Conservation (phyloP, 2,329 filamentous ascomycete genomes). For the Sporothrix inflata region DNA sequence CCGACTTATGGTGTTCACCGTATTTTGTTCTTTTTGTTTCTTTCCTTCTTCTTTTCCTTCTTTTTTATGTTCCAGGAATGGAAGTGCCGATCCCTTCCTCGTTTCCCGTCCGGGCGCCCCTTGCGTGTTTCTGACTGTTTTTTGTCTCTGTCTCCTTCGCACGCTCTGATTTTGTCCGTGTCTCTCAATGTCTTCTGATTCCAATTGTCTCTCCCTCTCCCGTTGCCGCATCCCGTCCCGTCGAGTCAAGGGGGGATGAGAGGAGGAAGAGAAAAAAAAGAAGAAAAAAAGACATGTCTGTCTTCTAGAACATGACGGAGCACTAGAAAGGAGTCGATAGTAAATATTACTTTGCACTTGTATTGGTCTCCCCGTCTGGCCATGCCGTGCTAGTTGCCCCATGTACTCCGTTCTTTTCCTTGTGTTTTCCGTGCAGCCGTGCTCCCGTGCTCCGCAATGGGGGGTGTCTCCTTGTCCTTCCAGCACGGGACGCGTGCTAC, state of each 20-base stretch:
- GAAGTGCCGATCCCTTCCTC: slow-evolving; percentile 2
- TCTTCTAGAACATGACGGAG: slow-evolving; percentile 20
- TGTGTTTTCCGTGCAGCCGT: neutral
- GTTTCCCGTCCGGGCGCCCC: neutral
- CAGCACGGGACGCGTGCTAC: slow-evolving; percentile 1
- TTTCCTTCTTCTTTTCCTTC: neutral
- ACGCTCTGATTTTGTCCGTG: neutral
- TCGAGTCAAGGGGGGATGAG: neutral
- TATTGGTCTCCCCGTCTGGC: neutral
- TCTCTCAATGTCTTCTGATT: slow-evolving; percentile 5
- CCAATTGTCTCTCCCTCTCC: slow-evolving; percentile 2
- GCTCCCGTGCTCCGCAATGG: neutral
- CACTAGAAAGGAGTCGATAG: neutral
- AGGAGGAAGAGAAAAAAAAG: neutral
- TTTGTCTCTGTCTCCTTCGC: neutral
- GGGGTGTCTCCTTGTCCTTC: neutral
- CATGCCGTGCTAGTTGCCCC: neutral
- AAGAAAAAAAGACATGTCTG: neutral
- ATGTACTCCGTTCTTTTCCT: neutral
- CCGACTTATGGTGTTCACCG: neutral
- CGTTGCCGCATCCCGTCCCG: slow-evolving; percentile 13
- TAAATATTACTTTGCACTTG: neutral
- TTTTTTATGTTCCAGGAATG: slow-evolving; percentile 4
- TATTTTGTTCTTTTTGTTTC: neutral
- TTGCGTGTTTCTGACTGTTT: slow-evolving; percentile 2